Percentiles rank a stretch among this genome's conserved stretches.
Conservation (phyloP, 2,329 filamentous ascomycete species). For the Emergomyces pasteurianus region DNA sequence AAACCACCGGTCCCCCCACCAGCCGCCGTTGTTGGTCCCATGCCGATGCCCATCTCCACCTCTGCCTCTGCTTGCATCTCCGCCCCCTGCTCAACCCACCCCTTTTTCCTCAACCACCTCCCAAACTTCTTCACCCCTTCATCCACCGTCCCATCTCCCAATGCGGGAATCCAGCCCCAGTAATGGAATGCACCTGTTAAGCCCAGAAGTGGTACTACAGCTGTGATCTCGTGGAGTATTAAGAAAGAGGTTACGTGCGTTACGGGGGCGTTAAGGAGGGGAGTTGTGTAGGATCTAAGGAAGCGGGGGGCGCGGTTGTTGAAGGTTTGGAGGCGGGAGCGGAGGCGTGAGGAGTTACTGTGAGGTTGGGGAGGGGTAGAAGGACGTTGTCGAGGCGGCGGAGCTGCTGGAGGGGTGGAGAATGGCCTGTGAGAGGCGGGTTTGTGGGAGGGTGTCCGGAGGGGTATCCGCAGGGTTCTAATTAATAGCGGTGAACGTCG, state of each 20-base stretch:
- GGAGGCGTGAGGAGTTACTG: conserved; percentile 4
- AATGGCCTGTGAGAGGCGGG: neutral
- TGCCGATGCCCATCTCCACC: conserved; percentile 19
- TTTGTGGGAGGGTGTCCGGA: neutral
- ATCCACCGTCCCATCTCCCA: conserved; percentile 25
- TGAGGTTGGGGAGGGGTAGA: neutral
- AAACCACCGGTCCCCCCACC: conserved; percentile 12
- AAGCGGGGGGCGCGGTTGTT: conserved; percentile 49
- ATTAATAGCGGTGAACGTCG: neutral
- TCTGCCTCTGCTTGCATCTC: conserved; percentile 35
- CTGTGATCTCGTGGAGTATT: conserved; percentile 83
- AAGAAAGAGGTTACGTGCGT: conserved; percentile 80
- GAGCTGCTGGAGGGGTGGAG: neutral
- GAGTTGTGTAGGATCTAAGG: conserved; percentile 56
- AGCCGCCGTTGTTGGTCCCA: conserved; percentile 11
- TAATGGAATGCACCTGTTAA: conserved; percentile 73
- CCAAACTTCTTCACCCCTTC: conserved; percentile 65
- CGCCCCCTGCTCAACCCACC: conserved; percentile 53
- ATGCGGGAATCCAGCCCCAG: conserved; percentile 56
- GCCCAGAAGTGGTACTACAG: conserved; percentile 64
- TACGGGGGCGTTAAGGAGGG: conserved; percentile 63
- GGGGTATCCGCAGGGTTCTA: neutral
- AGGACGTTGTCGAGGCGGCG: neutral
- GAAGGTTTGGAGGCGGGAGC: conserved; percentile 23
- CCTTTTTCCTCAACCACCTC: conserved; percentile 62